Evolutionary conservation across 768 basidiomycete species (phyloP), one percentile per base, ranked within the genome.

Genomic region (Agaricus blazei): DNA sequence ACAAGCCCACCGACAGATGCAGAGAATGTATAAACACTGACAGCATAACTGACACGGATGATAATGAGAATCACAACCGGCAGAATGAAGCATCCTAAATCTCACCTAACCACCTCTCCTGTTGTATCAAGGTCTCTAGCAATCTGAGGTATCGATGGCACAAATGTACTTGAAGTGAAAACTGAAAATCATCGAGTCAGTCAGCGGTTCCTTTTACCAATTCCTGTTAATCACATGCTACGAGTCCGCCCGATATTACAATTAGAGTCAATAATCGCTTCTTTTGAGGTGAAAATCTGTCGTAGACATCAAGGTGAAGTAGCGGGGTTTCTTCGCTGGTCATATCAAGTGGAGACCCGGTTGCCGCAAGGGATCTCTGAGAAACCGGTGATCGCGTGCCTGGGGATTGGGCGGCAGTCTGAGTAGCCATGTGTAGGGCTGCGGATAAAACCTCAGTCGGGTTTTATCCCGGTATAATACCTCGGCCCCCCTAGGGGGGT

Each of bases 111-210:
- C 9, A 85, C 66, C 9, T 78, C 60, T 0, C 77, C 77, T 0
- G 85, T 79, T 0, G 85, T 73, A 23, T 78, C 41, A 8, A 93
- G 67, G 54, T 93, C 88, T 28, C 64, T 67, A 7, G 88, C 82
- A 46, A 93, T 82, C 48, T 86, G 78, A 0, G 88, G 87, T 54
- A 92, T 87, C 0, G 83, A 82, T 0, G 88, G 88, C 1, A 88
- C 74, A 64, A 92, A 89, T 1, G 80, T 80, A 0, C 81, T 84
- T 3, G 80, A 70, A 0, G 87, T 81, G 55, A 92, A 83, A 34
- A 86, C 89, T 91, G 60, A 9, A 12, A 11, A 36, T 28, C 15
- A 6, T 45, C 24, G 19, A 19, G 26, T 51, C 31, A 8, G 34
- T 38, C 9, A 19, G 24, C 37, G 19, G 19, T 19, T 11, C 40